Evolutionary conservation across 331 rosid species (phyloP).

Genomic region (Stylosanthes scabra): DNA sequence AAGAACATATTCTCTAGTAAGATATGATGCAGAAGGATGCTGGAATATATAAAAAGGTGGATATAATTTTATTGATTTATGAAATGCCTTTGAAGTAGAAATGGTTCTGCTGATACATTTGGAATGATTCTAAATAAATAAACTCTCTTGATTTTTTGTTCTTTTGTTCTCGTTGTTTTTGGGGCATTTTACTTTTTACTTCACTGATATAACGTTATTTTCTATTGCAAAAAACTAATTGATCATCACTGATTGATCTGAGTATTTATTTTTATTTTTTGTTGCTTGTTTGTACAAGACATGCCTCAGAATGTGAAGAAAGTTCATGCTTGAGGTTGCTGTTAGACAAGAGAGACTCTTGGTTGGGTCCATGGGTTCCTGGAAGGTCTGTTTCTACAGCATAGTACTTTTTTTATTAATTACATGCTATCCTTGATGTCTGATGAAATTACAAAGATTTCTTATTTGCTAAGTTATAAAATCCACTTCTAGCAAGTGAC

Average conservation of each 20-base stretch:
- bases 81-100: neutral
- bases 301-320: slow-evolving; percentile 86
- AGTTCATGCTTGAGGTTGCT: slow-evolving; percentile 95
- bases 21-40: slow-evolving; percentile 17
- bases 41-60: neutral
- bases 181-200: neutral
- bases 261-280: slow-evolving; percentile 8
- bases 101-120: slow-evolving; percentile 22
- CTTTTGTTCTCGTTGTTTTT: neutral
- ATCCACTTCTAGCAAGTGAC: neutral
- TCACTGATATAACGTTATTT: slow-evolving; percentile 17
- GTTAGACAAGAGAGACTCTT: slow-evolving; percentile 96
- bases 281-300: slow-evolving; percentile 49
- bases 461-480: slow-evolving; percentile 30
- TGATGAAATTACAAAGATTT: slow-evolving; percentile 29
- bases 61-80: slow-evolving; percentile 9
- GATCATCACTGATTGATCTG: slow-evolving; percentile 36
- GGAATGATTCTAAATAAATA: slow-evolving; percentile 8
- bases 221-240: neutral
- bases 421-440: slow-evolving; percentile 27
- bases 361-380: slow-evolving; percentile 99
- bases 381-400: slow-evolving; percentile 73
- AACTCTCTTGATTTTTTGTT: neutral
- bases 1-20: neutral
- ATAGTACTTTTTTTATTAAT: slow-evolving; percentile 5